These are phyloP conservation scores for Cercospora sp. DNA, from an alignment of 2,329 filamentous ascomycete genomes.

Conservation along the genomic window DNA sequence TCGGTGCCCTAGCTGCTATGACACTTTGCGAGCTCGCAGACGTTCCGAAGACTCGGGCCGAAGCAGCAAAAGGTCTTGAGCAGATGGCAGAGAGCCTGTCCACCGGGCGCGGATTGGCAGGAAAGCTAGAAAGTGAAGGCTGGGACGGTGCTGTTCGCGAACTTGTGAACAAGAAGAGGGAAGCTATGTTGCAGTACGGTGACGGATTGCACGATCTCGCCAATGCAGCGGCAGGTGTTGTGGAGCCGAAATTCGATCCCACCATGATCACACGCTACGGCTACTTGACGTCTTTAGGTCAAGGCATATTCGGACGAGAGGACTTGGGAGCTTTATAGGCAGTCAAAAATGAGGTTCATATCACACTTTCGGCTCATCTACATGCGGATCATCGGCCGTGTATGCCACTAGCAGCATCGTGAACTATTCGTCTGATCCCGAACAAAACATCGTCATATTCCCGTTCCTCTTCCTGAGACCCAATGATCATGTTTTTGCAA, in stretches of 20 bases:
- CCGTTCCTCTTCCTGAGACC: conserved; percentile 65
- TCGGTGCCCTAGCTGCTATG: conserved; percentile 60
- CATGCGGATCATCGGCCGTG: background rate
- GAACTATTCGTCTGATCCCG: conserved; percentile 72
- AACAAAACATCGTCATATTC: conserved; percentile 77
- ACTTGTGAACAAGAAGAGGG: conserved; percentile 47
- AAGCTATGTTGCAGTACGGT: conserved; percentile 43
- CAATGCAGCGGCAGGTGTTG: conserved; percentile 45
- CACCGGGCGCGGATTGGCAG: conserved; percentile 44
- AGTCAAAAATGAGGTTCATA: background rate
- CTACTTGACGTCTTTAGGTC: conserved; percentile 41
- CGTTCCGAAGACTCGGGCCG: conserved; percentile 57
- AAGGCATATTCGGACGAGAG: conserved; percentile 38
- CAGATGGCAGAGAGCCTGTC: conserved; percentile 56
- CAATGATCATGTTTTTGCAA: conserved; percentile 61
- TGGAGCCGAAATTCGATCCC: conserved; percentile 37
- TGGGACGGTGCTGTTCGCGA: conserved; percentile 61
- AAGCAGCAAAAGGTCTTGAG: conserved; percentile 57
- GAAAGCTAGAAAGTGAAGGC: conserved; percentile 48
- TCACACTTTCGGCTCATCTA: background rate
- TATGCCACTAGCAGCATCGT: conserved; percentile 56
- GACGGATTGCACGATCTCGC: conserved; percentile 59
- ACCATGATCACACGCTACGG: conserved; percentile 43
- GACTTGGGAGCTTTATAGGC: conserved; percentile 6
- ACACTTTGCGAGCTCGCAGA: conserved; percentile 62